Base-by-base conservation (phyloP, 331 rosid species). In the Quercus tomentella region DNA sequence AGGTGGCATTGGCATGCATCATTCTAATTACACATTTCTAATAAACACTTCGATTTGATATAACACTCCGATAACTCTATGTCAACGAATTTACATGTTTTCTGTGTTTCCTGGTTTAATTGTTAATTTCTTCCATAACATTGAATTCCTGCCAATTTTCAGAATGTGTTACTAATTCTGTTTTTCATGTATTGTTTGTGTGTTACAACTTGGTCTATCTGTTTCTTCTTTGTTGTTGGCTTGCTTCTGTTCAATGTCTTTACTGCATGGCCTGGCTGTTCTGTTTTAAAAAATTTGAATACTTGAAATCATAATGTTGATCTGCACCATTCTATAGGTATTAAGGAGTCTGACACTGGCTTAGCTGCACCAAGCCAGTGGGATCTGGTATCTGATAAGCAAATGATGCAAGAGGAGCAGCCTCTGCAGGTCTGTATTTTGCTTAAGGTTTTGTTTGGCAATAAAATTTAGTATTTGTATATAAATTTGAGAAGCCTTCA, bases 351-450 rank as follows among this genome's bases (percentile, higher is more conserved):
- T 65, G 99, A 95, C 82, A 95, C 99, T 86, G 99, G 99, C 37
- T 81, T 95, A 81, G 99, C 97, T 80, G 99, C 99, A 66, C 99
- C 99, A 60, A 95, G 99, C 84, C 99, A 95, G 81, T 95, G 97
- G 97, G 99, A 95, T 91, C 99, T 93, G 79, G 97, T 95, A 77
- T 95, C 99, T 37, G 99, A 95, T 81, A 95, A 95, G 91, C 99
- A 95, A 70, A 92, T 95, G 99, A 95, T 95, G 99, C 99, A 95
- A 87, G 99, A 95, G 86, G 99, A 95, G 91, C 97, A 95, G 82
- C 99, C 99, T 66, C 97, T 95, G 80, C 99, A 95, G 96, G 99
- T 91, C 61, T 51, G 37, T 17, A 25, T 37, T 26, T 17, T 57
- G 69, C 10, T 74, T 18, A 35, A n/a, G 20, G 75, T 6, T 75